Base-by-base conservation (phyloP, 108 stramenopile species). In the Fragilaria crotonensis region DNA sequence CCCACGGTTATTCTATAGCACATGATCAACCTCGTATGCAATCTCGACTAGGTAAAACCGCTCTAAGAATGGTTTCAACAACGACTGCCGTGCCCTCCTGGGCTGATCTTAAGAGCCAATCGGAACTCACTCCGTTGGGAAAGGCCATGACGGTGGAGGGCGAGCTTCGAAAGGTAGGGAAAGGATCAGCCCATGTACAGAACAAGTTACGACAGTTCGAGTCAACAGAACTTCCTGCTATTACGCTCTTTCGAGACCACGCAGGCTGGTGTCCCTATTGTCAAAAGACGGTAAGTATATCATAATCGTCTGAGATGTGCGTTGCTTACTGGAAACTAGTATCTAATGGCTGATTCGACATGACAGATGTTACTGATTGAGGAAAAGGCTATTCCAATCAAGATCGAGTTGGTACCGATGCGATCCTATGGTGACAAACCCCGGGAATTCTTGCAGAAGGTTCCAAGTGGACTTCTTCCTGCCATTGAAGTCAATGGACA, bases 371-470 rank as follows among this genome's bases (percentile, higher is more conserved):
- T 96, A 11, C 57, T 95, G 33, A 79, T 96, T 31, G 95, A 96
- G 70, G 95, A 95, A 62, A 96, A 96, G 68, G 65, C 73, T 33
- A 77, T 95, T 11, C 94, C 94, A 4, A 84, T 91, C 63, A 70
- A 83, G 23, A 89, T 96, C 30, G 90, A 88, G 59, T 71, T 95
- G 11, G 89, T 96, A 33, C 89, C 89, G 44, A 96, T 96, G 95
- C 59, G 95, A 59, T 75, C 71, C 30, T 96, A 96, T 61, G 95
- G 95, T 4, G 95, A 95, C 61, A 96, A 96, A 58, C 94, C 95
- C 9, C 47, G 68, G 17, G 63, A 67, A 31, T 96, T 93, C 59
- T 66, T 92, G 25, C 72, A 66, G 19, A 88, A 82, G 67, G 95
- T 96, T 14, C 95, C 92, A 0, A 81, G 68, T 25, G 95, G 95